Evolutionary conservation across 2,329 filamentous ascomycete species (phyloP), one percentile per base, ranked within the genome.

Genomic region (Calonectria montana): DNA sequence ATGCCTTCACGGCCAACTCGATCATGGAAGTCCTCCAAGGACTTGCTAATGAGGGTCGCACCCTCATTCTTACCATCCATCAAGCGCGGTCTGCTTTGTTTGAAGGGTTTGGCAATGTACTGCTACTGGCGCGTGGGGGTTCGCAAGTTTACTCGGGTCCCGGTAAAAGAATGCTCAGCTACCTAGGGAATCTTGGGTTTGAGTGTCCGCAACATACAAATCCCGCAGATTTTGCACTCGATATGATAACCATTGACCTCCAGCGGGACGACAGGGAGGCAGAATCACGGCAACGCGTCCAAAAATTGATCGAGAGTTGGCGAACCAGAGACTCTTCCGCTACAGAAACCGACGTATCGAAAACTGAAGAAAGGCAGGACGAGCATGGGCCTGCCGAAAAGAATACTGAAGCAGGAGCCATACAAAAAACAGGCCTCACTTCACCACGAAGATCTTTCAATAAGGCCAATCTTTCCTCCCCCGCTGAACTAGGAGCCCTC

Each of bases 11-110:
- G 0, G 93, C 94, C 1, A 91, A 88, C 65, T 95, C 93, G 1
- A 94, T 95, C 73, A 91, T 94, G 82, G 92, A 94, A 72, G 92
- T 95, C 3, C 87, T 95, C 1, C 88, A 90, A 27, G 91, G 91
- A 2, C 85, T 96, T 2, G 93, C 93, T 0, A 89, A 90, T 25
- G 93, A 95, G 82, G 93, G 93, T 1, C 89, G 93, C 7, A 95
- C 93, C 0, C 82, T 95, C 1, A 90, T 95, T 50, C 85, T 94
- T n/a, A 95, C 93, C 0, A 94, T 95, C 41, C 94, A 95, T 70
- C 94, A 95, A 80, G 91, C 93, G 1, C 90, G 93, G 3, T 94
- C 92, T 0, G 92, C 95, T 73, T 82, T 95, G 0, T 95, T 95
- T 78, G 85, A 86, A 23, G 89, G 91, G 72, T 95, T 95, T 78